These are phyloP conservation scores for Alternaria ventricosa DNA, from an alignment of 2,329 filamentous ascomycete genomes.

Conservation along the genomic window DNA sequence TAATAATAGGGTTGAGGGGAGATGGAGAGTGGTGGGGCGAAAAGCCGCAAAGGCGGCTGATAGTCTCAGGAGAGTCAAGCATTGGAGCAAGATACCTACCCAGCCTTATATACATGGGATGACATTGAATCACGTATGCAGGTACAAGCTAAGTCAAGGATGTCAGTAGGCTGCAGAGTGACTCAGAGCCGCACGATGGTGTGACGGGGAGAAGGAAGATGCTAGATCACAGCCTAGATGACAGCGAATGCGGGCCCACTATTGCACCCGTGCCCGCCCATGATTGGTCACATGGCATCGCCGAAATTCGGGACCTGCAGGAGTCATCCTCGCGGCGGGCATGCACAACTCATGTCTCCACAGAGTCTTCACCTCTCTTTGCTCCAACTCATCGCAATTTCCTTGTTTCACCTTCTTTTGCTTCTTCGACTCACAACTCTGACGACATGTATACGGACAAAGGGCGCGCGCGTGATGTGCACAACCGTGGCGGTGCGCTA, in stretches of 20 bases:
- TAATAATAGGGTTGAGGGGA: conserved; percentile 3
- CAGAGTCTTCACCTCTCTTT: conserved; percentile 23
- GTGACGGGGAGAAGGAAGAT: conserved; percentile 23
- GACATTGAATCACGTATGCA: conserved; percentile 24
- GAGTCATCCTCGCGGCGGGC: conserved; percentile 31
- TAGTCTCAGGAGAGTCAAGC: conserved; percentile 24
- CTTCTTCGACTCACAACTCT: conserved; percentile 18
- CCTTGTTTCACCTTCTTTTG: conserved; percentile 6
- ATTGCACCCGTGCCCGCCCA: conserved; percentile 25
- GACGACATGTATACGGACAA: not conserved
- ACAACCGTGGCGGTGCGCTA: not conserved
- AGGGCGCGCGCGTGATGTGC: conserved; percentile 11
- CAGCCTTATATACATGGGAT: conserved; percentile 35
- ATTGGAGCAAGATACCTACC: conserved; percentile 17
- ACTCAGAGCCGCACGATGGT: conserved; percentile 41
- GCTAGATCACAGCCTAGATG: conserved; percentile 21
- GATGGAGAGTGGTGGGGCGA: conserved; percentile 25
- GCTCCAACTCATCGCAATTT: conserved; percentile 8
- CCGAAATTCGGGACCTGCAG: conserved; percentile 31
- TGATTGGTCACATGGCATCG: conserved; percentile 43
- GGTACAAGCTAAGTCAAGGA: conserved; percentile 34
- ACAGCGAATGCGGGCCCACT: conserved; percentile 26
- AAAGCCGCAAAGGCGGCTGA: conserved; percentile 40
- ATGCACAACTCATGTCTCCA: conserved; percentile 23
- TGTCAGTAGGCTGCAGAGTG: conserved; percentile 37